Percentiles rank a stretch among this genome's conserved stretches.
These are phyloP conservation scores for Neocucurbitaria cava DNA, from an alignment of 2,329 filamentous ascomycete genomes.

Conservation along the genomic window DNA sequence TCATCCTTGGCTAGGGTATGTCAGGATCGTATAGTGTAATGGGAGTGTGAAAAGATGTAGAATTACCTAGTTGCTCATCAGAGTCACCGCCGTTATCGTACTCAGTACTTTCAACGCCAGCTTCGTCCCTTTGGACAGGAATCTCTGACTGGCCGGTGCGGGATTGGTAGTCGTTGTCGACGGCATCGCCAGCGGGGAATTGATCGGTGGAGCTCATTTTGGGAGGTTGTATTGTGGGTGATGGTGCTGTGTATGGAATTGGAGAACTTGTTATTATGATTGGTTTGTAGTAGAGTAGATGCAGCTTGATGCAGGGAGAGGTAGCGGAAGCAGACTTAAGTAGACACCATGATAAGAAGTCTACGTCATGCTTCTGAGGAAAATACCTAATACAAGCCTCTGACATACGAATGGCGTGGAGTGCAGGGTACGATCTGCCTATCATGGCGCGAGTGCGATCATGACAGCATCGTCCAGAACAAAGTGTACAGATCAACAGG, in stretches of 20 bases:
- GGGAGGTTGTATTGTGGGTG: not conserved
- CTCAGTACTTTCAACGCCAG: constrained; percentile 51
- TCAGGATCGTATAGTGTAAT: not conserved
- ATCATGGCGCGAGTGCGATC: constrained; percentile 8
- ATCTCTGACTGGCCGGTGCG: constrained; percentile 56
- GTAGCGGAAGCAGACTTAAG: constrained; percentile 11
- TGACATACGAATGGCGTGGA: not conserved
- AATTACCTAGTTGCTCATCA: constrained; percentile 56
- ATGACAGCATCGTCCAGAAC: constrained; percentile 31
- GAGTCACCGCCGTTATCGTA: constrained; percentile 57
- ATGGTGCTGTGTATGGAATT: not conserved
- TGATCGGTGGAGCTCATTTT: constrained; percentile 42
- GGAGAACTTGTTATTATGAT: not conserved
- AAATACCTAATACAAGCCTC: constrained; percentile 1
- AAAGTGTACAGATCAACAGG: constrained; percentile 1
- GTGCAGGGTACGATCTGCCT: not conserved
- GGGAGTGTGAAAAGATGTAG: not conserved
- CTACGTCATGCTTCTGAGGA: constrained; percentile 20
- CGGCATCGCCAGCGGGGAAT: constrained; percentile 43
- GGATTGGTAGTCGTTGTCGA: constrained; percentile 56
- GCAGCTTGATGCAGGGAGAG: not conserved
- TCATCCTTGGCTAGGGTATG: constrained; percentile 53
- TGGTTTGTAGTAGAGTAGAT: not conserved
- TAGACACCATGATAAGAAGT: constrained; percentile 2
- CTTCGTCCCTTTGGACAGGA: constrained; percentile 57